Base-by-base conservation (phyloP, 1,284 basidiomycete species). In the Fereydounia khargensis region DNA sequence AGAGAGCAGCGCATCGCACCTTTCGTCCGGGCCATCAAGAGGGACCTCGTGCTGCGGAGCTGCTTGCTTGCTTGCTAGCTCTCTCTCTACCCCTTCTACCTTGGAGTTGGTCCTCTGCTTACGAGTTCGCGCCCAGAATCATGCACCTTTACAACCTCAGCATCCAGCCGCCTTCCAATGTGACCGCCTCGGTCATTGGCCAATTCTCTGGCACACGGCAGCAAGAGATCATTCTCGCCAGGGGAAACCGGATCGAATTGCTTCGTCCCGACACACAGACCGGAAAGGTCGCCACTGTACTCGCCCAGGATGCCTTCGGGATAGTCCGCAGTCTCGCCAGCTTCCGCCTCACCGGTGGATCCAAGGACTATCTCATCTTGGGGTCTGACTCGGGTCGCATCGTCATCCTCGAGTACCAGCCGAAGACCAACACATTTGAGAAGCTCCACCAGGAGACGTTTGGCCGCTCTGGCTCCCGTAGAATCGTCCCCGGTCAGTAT, bases 81-180 rank as follows among this genome's bases (percentile, higher is more conserved):
- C n/a, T n/a, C n/a, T n/a, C n/a, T n/a, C n/a, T n/a, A n/a, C n/a
- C n/a, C n/a, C n/a, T n/a, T n/a, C n/a, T n/a, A n/a, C n/a, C n/a
- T n/a, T n/a, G n/a, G n/a, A n/a, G n/a, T n/a, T n/a, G n/a, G n/a
- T n/a, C n/a, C n/a, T n/a, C n/a, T n/a, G n/a, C n/a, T n/a, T n/a
- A n/a, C n/a, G n/a, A n/a, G n/a, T n/a, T n/a, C n/a, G n/a, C n/a
- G n/a, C n/a, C n/a, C n/a, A n/a, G n/a, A n/a, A n/a, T n/a, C 28
- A 73, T 75, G 68, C 71, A 74, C 35, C 62, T 75, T 35, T 73
- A 73, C 53, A 67, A 70, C 45, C 33, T 73, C 38, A 69, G 70
- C 38, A 57, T 75, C 39, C 62, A 68, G 48, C 45, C 65, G 28
- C 48, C 70, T 16, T 57, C 65, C 37, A 60, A 47, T 39, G 64